phyloP scores from a whole-genome alignment of 75 land plant genomes.

The Ceratopteris richardii region DNA sequence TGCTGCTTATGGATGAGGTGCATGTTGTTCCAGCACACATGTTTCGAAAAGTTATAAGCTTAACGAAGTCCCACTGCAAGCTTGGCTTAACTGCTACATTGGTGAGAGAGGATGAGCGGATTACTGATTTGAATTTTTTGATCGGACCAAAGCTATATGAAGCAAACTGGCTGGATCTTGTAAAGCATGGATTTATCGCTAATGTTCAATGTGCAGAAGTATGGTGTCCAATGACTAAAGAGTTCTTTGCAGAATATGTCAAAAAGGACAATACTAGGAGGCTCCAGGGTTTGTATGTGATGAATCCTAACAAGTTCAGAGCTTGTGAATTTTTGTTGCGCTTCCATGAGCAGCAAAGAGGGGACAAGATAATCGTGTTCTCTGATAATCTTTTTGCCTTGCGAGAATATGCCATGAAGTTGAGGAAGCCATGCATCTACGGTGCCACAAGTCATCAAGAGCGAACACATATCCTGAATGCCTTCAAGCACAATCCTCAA shows the following conservation, averaged over 20 bases:
- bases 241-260: slow-evolving; percentile 93
- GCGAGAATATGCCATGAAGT: slow-evolving; percentile 84
- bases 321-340: slow-evolving; percentile 95
- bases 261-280: slow-evolving; percentile 91
- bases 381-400: slow-evolving; percentile 98
- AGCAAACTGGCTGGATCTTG: slow-evolving; percentile 98
- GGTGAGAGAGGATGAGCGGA: slow-evolving; percentile 96
- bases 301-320: slow-evolving; percentile 97
- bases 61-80: slow-evolving; percentile 97
- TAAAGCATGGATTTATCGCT: slow-evolving; percentile 93
- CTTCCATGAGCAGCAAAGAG: slow-evolving; percentile 96
- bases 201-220: slow-evolving; percentile 99
- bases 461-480: slow-evolving; percentile 79
- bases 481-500: slow-evolving; percentile 84
- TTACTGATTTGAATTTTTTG: slow-evolving; percentile 92
- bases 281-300: slow-evolving; percentile 93
- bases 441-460: slow-evolving; percentile 96
- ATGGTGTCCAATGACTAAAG: slow-evolving; percentile 99
- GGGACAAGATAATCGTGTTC: slow-evolving; percentile 97
- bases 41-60: slow-evolving; percentile 98
- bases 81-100: slow-evolving; percentile 99
- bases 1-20: slow-evolving; percentile 99
- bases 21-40: slow-evolving; percentile 99
- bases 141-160: slow-evolving; percentile 98
- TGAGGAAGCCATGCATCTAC: slow-evolving; percentile 90